Evolutionary conservation across 345 rosid genomes (phyloP), one percentile per base, ranked within the genome.

Genomic region (Odontarrhena argentea): DNA sequence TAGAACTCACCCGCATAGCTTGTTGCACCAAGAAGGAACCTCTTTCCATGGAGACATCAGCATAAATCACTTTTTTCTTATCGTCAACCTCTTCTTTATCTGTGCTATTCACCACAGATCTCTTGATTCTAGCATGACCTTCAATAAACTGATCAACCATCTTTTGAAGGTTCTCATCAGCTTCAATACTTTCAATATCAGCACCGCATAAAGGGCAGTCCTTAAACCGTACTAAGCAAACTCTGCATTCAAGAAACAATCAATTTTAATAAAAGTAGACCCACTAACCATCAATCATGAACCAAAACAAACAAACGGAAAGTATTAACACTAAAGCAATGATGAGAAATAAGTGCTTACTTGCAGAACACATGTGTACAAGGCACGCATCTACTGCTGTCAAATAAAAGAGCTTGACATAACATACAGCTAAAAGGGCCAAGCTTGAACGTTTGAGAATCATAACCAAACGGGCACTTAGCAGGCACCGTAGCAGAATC

Each of bases 191-290:
- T 74, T 87, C 96, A 6, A 94, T 86, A 71, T 95, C 97, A 82
- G 97, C 92, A 55, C 99, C 99, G 34, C 99, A 95, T 15, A 95
- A 60, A 3, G 97, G 99, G 36, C 99, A 91, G 74, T 95, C 99
- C 70, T 81, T 87, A 71, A 91, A 89, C 46, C 93, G 88, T 18
- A 84, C 52, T 35, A 95, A 54, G 49, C 99, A 95, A 5, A 65
- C 86, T 67, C 97, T 92, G 63, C 43, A 56, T 53, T 32, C 66
- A 58, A 63, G 28, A 56, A 62, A 22, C 41, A 65, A 18, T 1
- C 49, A 60, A 37, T 4, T 32, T 14, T 8, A 49, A 47, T 9
- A 2, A 55, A 40, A 36, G 24, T 34, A 63, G 35, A 55, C 34
- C 9, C 25, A 36, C 41, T 50, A 11, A 38, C 51, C 62, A 35